phyloP scores from a whole-genome alignment of 805 yeast genomes.

The Saturnispora besseyi region DNA sequence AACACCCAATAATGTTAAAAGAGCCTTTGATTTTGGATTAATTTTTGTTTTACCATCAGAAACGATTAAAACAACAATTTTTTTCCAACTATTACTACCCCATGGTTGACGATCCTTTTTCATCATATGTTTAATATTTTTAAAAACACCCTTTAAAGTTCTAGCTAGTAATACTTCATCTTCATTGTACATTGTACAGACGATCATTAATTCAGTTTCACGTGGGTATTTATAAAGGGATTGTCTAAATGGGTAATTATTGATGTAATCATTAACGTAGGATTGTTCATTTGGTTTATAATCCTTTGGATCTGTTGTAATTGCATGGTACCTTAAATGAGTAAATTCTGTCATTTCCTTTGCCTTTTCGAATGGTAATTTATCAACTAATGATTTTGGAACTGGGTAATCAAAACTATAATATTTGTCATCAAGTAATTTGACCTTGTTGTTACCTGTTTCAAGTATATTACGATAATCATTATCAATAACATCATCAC shows the following conservation, averaged over 20 bases:
- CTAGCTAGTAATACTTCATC: conserved; percentile 74
- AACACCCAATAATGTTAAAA: conserved; percentile 77
- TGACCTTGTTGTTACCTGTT: conserved; percentile 31
- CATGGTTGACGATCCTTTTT: conserved; percentile 46
- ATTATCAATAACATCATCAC: conserved; percentile 10
- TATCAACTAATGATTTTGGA: conserved; percentile 48
- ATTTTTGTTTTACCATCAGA: conserved; percentile 87
- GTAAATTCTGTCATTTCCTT: conserved; percentile 42
- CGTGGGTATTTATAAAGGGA: conserved; percentile 66
- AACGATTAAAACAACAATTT: conserved; percentile 78
- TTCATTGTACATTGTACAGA: conserved; percentile 89
- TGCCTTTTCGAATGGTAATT: conserved; percentile 35
- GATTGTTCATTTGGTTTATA: conserved; percentile 46
- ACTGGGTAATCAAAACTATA: conserved; percentile 78
- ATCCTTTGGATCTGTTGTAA: conserved; percentile 82
- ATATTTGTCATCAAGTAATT: conserved; percentile 59
- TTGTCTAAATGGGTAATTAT: conserved; percentile 51
- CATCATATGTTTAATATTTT: conserved; percentile 70
- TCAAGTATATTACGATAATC: conserved; percentile 20
- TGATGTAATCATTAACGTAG: conserved; percentile 27
- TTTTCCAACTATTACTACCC: conserved; percentile 94
- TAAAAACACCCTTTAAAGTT: conserved; percentile 83
- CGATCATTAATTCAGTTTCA: conserved; percentile 76
- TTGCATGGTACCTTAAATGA: conserved; percentile 86
- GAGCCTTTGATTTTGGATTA: conserved; percentile 65